Base-by-base conservation (phyloP, 2,329 filamentous ascomycete genomes). In the Clonostachys rosea region DNA sequence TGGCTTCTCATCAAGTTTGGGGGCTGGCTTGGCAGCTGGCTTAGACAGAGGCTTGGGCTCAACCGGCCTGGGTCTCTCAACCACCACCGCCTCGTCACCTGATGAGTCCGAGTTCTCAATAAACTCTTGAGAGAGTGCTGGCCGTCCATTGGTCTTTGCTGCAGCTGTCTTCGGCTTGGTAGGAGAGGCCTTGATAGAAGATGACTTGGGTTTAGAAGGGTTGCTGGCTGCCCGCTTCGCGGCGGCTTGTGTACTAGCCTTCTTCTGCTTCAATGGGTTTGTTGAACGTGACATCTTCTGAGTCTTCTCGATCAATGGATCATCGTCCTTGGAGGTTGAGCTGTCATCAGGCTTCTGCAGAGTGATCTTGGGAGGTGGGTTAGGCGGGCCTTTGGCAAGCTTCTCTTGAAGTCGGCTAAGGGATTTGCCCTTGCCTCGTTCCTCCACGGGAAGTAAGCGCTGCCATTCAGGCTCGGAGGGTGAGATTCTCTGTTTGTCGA, bases 371-470 rank as follows among this genome's bases (percentile, higher is more conserved):
- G 78, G 70, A 5, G 70, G 61, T n/a, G 71, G 59, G 14, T 30
- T 18, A 42, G 42, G n/a, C n/a, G 45, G 35, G 41, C 73, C 74
- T 58, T 76, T 78, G 43, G 76, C 79, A 41, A 86, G 70, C 10
- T 74, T 73, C 11, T 74, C 77, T 53, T 85, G 81, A 9, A 86
- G 64, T 54, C 77, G 81, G 64, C 82, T 85, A 34, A 86, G 63
- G 44, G 75, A 77, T 44, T 77, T 83, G 45, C 81, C 81, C 51
- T 67, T 68, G 45, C 78, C 79, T 44, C 82, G 71, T 47, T 85
- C 79, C 42, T 76, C 70, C 52, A 69, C 71, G 6, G 77, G 74
- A 11, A 84, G 65, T n/a, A 86, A 65, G 52, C 70, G 75, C 56
- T 86, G 77, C 82, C 82, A 86, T 45, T 80, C 73, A 0, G 74